Evolutionary conservation across 257 asterid genomes (phyloP).

Genomic region (Solanum commersonii): DNA sequence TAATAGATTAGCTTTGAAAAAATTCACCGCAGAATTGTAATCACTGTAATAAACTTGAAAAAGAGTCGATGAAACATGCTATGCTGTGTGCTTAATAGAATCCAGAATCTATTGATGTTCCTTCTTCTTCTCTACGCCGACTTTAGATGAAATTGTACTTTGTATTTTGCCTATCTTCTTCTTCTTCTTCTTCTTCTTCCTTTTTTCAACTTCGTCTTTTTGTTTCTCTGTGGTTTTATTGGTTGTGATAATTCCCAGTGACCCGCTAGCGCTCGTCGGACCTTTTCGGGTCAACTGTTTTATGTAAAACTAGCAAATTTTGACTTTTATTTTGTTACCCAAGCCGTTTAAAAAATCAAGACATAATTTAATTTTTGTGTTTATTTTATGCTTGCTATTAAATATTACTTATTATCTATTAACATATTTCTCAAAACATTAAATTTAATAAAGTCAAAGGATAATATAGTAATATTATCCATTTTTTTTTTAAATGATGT

Average conservation of each 20-base stretch:
- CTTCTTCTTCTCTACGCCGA: not conserved
- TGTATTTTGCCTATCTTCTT: not conserved
- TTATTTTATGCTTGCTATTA: fast-evolving
- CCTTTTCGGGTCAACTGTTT: not conserved
- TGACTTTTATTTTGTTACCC: not conserved
- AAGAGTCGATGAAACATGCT: not conserved
- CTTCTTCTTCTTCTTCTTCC: not conserved
- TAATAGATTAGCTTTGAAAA: not conserved
- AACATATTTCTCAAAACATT: too few species aligned
- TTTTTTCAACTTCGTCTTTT: not conserved
- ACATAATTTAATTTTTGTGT: too few species aligned
- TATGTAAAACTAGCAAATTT: not conserved
- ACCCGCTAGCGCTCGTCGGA: not conserved
- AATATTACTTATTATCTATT: too few species aligned
- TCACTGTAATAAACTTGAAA: not conserved
- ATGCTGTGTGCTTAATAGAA: not conserved
- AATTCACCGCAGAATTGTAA: not conserved
- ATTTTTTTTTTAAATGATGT: too few species aligned
- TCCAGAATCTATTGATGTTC: not conserved
- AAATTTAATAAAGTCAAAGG: too few species aligned
- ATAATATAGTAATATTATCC: too few species aligned
- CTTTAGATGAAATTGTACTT: not conserved
- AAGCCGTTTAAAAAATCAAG: not conserved
- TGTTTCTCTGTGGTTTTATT: not conserved
- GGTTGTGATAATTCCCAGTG: not conserved